phyloP scores from a whole-genome alignment of 257 asterid species.

The Ilex aquifolium region DNA sequence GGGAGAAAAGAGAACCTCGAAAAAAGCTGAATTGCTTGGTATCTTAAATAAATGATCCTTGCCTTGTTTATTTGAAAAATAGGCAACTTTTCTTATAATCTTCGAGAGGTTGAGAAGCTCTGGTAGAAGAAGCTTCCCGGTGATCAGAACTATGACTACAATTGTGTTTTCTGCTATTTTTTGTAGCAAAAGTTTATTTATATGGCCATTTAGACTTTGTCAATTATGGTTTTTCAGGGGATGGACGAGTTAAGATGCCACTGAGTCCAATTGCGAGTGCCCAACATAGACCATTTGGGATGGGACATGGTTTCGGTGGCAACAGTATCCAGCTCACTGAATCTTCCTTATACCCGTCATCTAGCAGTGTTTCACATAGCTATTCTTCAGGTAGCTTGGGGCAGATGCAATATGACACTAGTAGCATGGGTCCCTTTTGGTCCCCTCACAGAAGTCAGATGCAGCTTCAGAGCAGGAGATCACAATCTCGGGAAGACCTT shows the following conservation, averaged over 20 bases:
- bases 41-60: too few species aligned
- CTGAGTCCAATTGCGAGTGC: slow-evolving; percentile 66
- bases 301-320: slow-evolving; percentile 26
- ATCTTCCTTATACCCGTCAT: slow-evolving; percentile 57
- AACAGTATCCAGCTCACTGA: slow-evolving; percentile 50
- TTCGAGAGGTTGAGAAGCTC: too few species aligned
- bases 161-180: background rate
- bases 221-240: slow-evolving; percentile 41
- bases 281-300: slow-evolving; percentile 53
- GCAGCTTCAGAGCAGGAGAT: slow-evolving; percentile 44
- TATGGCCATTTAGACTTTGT: background rate
- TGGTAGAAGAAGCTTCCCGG: too few species aligned
- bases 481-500: slow-evolving; percentile 94
- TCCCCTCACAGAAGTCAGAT: slow-evolving; percentile 41
- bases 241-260: slow-evolving; percentile 79
- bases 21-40: too few species aligned
- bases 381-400: slow-evolving; percentile 65
- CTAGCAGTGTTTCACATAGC: slow-evolving; percentile 79
- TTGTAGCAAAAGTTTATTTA: background rate
- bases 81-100: too few species aligned
- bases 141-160: too few species aligned
- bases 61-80: too few species aligned
- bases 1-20: too few species aligned
- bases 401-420: slow-evolving; percentile 38
- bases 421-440: slow-evolving; percentile 33